phyloP scores from a whole-genome alignment of 2,329 filamentous ascomycete genomes.

The Fusarium brachygibbosum region DNA sequence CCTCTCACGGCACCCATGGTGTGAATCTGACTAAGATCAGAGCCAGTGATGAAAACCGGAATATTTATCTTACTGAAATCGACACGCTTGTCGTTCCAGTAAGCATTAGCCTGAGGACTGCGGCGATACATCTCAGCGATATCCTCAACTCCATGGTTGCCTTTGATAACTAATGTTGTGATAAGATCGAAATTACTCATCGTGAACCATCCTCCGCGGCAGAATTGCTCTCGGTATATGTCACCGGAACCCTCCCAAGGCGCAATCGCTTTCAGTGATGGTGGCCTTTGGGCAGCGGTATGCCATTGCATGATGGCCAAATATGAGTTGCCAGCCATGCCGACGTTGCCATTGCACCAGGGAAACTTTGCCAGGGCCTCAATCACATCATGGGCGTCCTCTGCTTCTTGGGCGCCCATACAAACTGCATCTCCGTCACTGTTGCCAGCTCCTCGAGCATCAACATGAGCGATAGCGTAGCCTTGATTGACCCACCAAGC shows the following conservation, averaged over 20 bases:
- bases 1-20: constrained; percentile 43
- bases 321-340: constrained; percentile 52
- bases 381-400: constrained; percentile 43
- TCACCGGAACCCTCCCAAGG: constrained; percentile 34
- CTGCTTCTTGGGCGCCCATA: constrained; percentile 35
- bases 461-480: constrained; percentile 26
- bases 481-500: constrained; percentile 31
- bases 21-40: constrained; percentile 43
- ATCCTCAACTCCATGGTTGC: constrained; percentile 10
- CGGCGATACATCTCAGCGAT: constrained; percentile 26
- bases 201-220: constrained; percentile 11
- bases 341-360: constrained; percentile 52
- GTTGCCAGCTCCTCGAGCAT: constrained; percentile 15
- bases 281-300: constrained; percentile 32
- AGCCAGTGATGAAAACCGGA: constrained; percentile 37
- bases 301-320: constrained; percentile 47
- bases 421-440: constrained; percentile 27
- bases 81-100: constrained; percentile 28
- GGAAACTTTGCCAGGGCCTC: constrained; percentile 49
- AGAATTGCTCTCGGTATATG: constrained; percentile 28
- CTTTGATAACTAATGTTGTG: constrained; percentile 20
- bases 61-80: constrained; percentile 37
- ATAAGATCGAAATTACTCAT: constrained; percentile 29
- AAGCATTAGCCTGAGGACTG: constrained; percentile 2
- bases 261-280: constrained; percentile 33